Evolutionary conservation across 331 rosid species (phyloP).

Genomic region (Cydonia oblonga): DNA sequence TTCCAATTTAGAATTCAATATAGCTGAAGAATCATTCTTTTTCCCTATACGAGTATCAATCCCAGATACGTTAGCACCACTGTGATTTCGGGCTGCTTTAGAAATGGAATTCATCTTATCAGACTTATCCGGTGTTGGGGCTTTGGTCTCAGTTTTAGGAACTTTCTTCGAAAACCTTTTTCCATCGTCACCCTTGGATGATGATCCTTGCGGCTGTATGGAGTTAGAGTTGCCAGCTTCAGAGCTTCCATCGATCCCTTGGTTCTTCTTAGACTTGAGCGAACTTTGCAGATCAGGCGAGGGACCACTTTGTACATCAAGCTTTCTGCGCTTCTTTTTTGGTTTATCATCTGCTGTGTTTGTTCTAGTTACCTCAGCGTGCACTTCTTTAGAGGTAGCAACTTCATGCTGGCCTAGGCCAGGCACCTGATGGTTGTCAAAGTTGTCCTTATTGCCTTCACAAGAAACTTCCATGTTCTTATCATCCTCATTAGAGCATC

Average conservation of each 20-base stretch:
- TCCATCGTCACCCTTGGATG: conserved; percentile 20
- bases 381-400: conserved; percentile 12
- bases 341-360: background rate
- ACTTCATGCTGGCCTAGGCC: conserved; percentile 9
- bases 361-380: conserved; percentile 4
- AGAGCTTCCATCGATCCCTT: conserved; percentile 7
- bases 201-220: conserved; percentile 3
- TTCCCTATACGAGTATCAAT: conserved; percentile 11
- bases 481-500: conserved; percentile 4
- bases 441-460: background rate
- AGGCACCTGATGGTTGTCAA: conserved; percentile 10
- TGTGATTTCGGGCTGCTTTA: conserved; percentile 21
- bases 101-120: conserved; percentile 22
- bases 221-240: conserved; percentile 21
- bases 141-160: conserved; percentile 18
- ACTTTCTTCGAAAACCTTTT: conserved; percentile 24
- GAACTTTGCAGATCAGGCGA: conserved; percentile 8
- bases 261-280: conserved; percentile 7
- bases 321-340: conserved; percentile 1
- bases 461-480: conserved; percentile 4
- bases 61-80: conserved; percentile 19
- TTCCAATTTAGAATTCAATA: conserved; percentile 22
- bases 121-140: conserved; percentile 24
- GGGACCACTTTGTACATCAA: background rate
- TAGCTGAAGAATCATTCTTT: conserved; percentile 15